Base-by-base conservation (phyloP, 2,329 filamentous ascomycete species). In the Claviceps quebecensis region DNA sequence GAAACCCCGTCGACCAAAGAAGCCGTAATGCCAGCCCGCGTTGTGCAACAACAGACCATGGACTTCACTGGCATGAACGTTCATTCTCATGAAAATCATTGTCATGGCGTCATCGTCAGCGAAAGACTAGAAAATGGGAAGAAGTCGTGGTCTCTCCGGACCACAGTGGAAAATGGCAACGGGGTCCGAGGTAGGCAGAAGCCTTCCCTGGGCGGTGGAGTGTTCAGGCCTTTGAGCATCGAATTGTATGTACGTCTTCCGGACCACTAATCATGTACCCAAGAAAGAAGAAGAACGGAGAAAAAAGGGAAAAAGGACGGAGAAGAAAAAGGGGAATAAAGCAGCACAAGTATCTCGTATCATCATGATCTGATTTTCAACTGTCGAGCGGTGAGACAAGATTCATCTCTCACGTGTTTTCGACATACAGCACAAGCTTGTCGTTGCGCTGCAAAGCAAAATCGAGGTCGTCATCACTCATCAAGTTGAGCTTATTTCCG, bases 361-460 rank as follows among this genome's bases (percentile, higher is more conserved):
- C 36, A 38, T 47, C 8, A 39, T 40, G 36, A 46, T 22, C 43
- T 43, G 39, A 36, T 29, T 9, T 40, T 19, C 19, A 5, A 23
- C n/a, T 38, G n/a, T 17, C 17, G 2, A 23, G 8, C 23, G 23
- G 37, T 2, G 29, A 29, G 8, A 8, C 39, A 17, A 36, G 45
- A 9, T 3, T 45, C 19, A n/a, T 44, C 38, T 47, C 38, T 67
- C 65, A 77, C 55, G 69, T 66, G 51, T 71, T 69, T 57, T 83
- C 78, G 36, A 86, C 83, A 57, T 81, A 86, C 26, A 96, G 72
- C 50, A 90, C 81, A 56, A 97, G 73, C 71, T 96, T 96, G 57
- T 89, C 84, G 67, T 95, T 95, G 59, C 88, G 75, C 59, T 86
- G 78, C 56, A 96, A 72, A 3, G 91, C 91, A 57, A 79, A 76